These are phyloP conservation scores for Alternaria triticina DNA, from an alignment of 2,329 filamentous ascomycete genomes.

Conservation along the genomic window DNA sequence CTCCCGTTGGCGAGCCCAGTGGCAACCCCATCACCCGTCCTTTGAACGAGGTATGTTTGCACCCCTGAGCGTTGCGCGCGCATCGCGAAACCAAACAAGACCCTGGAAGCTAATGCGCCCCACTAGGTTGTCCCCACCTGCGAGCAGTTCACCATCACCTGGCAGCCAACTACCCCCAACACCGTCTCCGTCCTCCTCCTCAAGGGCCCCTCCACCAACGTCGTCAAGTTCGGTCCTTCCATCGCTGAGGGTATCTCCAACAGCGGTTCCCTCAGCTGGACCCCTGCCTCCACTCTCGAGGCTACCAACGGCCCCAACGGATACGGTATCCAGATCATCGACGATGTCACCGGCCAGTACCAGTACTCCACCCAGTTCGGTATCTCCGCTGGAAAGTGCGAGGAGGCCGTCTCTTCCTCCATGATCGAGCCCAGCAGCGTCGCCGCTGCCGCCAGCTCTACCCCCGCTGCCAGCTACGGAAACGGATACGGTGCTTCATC, in stretches of 20 bases:
- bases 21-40: constrained; percentile 64
- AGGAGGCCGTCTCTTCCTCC: constrained; percentile 25
- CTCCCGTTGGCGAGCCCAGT: constrained; percentile 37
- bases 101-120: constrained; percentile 6
- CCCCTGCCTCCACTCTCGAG: constrained; percentile 57
- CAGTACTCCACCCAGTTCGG: constrained; percentile 68
- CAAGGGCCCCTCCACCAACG: constrained; percentile 63
- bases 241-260: constrained; percentile 61
- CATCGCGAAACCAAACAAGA: background rate
- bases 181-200: constrained; percentile 66
- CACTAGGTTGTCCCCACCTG: constrained; percentile 60
- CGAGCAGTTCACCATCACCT: constrained; percentile 64
- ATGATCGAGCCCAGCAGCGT: constrained; percentile 10
- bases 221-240: constrained; percentile 58
- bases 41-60: constrained; percentile 52
- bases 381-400: constrained; percentile 55
- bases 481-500: background rate
- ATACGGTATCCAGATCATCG: constrained; percentile 68
- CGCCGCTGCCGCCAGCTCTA: constrained; percentile 1
- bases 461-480: constrained; percentile 18
- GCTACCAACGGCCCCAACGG: constrained; percentile 52
- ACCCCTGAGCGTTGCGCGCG: background rate
- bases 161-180: constrained; percentile 58
- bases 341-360: constrained; percentile 65
- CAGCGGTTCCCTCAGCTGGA: constrained; percentile 63